Evolutionary conservation across 2,329 filamentous ascomycete genomes (phyloP), one percentile per base, ranked within the genome.

Genomic region (Cladosporium phlei): DNA sequence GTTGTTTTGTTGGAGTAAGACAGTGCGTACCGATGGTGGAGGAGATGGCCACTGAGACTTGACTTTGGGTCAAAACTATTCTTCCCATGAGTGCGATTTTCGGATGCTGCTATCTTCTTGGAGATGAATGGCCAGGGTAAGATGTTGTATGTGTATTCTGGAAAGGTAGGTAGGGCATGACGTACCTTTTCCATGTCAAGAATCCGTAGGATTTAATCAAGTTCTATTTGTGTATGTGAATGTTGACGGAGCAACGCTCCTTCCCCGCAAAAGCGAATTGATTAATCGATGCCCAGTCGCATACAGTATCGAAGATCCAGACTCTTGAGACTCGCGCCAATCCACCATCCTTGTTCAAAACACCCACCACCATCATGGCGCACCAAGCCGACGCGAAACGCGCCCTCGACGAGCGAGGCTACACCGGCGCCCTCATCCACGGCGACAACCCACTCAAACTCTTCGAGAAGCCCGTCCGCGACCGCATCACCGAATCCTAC

Each of bases 381-480:
- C 80, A 89, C 67, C 83, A 83, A 65, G 89, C 89, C 62, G 89
- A 95, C 66, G 88, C 87, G 20, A 75, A 71, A 58, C 69, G 71
- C 14, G 72, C 95, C 66, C 85, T 97, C 64, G 91, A 97, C 71
- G 88, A 95, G 70, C 86, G 91, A 58, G 91, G 91, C 64, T 86
- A 87, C 63, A 75, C 73, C 10, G 86, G 83, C 35, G 69, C 82
- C 27, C 79, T 94, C 17, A 83, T 93, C 53, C 89, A 91, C 65
- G 89, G 89, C 51, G 85, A 94, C 61, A 96, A 96, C 70, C 91
- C 91, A 1, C 87, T 89, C n/a, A 90, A 86, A 4, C 86, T 97
- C 50, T 86, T 97, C 77, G 91, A 97, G 68, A 95, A 95, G 67
- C 86, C 89, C 30, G 88, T 96, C 55, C 86, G 87, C 63, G 93